Base-by-base conservation (phyloP, 257 asterid genomes). In the Ballota nigra region DNA sequence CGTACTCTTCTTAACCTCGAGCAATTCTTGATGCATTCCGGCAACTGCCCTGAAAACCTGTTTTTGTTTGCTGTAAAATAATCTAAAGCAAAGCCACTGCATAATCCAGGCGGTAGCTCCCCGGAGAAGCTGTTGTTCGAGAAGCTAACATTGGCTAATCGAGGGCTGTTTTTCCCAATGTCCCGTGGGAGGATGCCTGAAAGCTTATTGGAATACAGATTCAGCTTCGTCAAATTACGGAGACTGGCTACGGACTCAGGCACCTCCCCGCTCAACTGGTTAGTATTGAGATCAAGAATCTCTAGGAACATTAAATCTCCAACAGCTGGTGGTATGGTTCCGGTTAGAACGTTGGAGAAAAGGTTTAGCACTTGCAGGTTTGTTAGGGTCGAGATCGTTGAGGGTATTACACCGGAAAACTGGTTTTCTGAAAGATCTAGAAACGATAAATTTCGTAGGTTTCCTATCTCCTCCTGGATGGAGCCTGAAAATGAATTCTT, bases 101-200 rank as follows among this genome's bases (percentile, higher is more conserved):
- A 92, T 41, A 92, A 24, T 61, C 69, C 76, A 6, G 82, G 67
- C 0, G 98, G 98, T 29, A 92, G 75, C 68, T 78, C 78, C 19
- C 96, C 98, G 4, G 88, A 68, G 83, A 92, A 92, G 68, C 76
- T 75, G 74, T 92, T 92, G n/a, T 77, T 58, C 0, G 96, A 73
- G 58, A 92, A 76, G 78, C 96, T 77, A 53, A 74, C 85, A 74
- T 41, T 78, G 15, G 78, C 70, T 76, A 91, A 76, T 0, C 0
- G 5, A 40, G 80, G 86, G 63, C 81, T 84, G 56, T 75, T 78
- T 47, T 22, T 77, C 31, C 97, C 97, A 65, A 91, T 78, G 29
- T 87, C 85, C 29, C 15, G 71, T 2, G 97, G 97, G 55, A 91
- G 67, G 43, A 8, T 53, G n/a, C 97, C 96, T 2, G 82, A 75